phyloP scores from a whole-genome alignment of 768 basidiomycete genomes.

The Xerocomus brunneocitrinus region DNA sequence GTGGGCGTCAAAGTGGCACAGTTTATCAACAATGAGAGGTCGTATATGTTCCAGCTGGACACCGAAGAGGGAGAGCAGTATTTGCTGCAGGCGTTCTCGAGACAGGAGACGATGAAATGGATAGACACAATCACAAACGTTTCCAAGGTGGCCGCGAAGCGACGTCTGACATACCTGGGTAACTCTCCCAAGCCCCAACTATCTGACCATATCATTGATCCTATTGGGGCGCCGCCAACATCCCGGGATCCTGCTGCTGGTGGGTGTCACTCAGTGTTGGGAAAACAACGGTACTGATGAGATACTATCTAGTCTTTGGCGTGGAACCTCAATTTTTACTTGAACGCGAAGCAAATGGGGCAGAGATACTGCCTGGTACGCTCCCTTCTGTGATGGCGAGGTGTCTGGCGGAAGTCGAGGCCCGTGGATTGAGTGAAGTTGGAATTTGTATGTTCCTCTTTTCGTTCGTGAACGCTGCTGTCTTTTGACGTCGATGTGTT shows the following conservation, averaged over 20 bases:
- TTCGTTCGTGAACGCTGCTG: neutral
- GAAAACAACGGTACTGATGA: slow-evolving; percentile 3
- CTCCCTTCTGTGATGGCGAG: slow-evolving; percentile 64
- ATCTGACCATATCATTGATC: slow-evolving; percentile 68
- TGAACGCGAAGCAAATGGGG: slow-evolving; percentile 54
- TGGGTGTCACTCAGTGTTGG: slow-evolving; percentile 30
- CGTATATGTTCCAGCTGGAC: slow-evolving; percentile 77
- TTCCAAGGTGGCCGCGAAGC: slow-evolving; percentile 68
- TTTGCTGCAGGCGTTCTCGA: slow-evolving; percentile 67
- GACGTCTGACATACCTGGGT: slow-evolving; percentile 77
- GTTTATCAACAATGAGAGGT: slow-evolving; percentile 76
- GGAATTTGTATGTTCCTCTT: slow-evolving; percentile 64
- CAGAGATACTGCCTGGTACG: slow-evolving; percentile 48
- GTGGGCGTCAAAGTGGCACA: slow-evolving; percentile 66
- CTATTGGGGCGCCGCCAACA: slow-evolving; percentile 41
- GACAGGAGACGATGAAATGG: slow-evolving; percentile 73
- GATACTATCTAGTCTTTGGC: slow-evolving; percentile 53
- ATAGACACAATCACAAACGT: slow-evolving; percentile 68
- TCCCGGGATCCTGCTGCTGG: slow-evolving; percentile 75
- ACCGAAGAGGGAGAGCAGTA: slow-evolving; percentile 88
- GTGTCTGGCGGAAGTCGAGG: slow-evolving; percentile 67
- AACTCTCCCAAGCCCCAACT: slow-evolving; percentile 69
- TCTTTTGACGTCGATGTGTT: neutral
- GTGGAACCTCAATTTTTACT: slow-evolving; percentile 70
- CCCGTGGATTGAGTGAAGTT: slow-evolving; percentile 71